Percentiles rank a stretch among this genome's conserved stretches.
Evolutionary conservation across 495 filamentous ascomycete species (phyloP).

Genomic region (Penicillium psychrofluorescens): DNA sequence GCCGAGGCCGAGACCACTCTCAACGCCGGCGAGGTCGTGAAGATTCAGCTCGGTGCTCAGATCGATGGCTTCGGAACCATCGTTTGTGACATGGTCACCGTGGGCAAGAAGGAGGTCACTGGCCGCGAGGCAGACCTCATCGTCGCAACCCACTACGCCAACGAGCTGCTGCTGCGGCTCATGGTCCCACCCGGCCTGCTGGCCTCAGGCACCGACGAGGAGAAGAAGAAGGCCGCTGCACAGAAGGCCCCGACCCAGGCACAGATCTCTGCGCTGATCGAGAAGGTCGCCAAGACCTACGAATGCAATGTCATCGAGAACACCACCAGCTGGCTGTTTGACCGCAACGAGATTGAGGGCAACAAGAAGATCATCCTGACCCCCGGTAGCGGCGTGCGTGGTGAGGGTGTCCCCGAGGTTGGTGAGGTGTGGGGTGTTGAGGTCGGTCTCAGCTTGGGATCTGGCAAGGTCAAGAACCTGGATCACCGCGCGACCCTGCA

Average conservation of each 20-base stretch:
- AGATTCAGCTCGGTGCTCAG: conserved; percentile 96
- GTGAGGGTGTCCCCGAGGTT: conserved; percentile 82
- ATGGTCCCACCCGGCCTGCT: conserved; percentile 84
- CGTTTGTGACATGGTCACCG: conserved; percentile 84
- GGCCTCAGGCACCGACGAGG: conserved; percentile 78
- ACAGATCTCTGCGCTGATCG: conserved; percentile 75
- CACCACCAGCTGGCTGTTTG: conserved; percentile 93
- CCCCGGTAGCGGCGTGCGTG: conserved; percentile 77
- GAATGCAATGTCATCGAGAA: conserved; percentile 92
- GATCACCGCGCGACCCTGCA: conserved; percentile 84
- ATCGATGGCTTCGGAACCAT: conserved; percentile 97
- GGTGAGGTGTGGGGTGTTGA: conserved; percentile 98
- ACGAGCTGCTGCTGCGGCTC: conserved; percentile 84
- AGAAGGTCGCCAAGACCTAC: conserved; percentile 88
- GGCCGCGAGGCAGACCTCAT: conserved; percentile 80
- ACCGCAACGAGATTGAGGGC: conserved; percentile 93
- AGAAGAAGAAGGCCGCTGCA: conserved; percentile 84
- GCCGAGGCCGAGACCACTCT: conserved; percentile 73
- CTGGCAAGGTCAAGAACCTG: conserved; percentile 88
- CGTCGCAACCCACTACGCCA: conserved; percentile 88
- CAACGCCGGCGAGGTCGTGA: conserved; percentile 78
- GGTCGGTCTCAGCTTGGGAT: conserved; percentile 82
- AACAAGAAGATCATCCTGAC: conserved; percentile 97
- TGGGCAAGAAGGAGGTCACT: conserved; percentile 54
- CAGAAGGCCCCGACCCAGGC: conserved; percentile 73